Evolutionary conservation across 2,329 filamentous ascomycete species (phyloP), one percentile per base, ranked within the genome.

Genomic region (Beauveria pseudobassiana): DNA sequence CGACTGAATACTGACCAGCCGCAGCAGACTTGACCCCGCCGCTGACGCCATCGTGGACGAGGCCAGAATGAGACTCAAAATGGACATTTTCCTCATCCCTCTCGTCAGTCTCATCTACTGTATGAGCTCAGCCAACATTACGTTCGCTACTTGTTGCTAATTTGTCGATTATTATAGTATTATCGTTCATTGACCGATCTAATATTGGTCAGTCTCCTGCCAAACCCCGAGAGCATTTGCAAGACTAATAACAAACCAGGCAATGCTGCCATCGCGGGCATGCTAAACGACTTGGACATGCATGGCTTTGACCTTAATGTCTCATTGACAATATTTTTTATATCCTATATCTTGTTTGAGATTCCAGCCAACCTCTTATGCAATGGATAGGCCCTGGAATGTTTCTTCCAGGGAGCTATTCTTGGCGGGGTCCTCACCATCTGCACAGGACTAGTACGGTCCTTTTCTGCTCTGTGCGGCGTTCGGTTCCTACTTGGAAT

Each of bases 271-370:
- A 71, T 87, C 14, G 84, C 83, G 3, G 83, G 83, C 0, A 72
- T 87, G 9, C 79, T 84, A 59, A 76, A 76, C 34, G 84, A 87
- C 48, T 76, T 88, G 4, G 66, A 74, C 0, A 70, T 88, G 43
- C 71, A 67, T 7, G 79, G 80, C 22, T 82, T 86, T 65, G 84
- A 87, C 64, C 88, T 87, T 75, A 88, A 88, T 62, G 71, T 73
- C 16, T 75, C 87, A 0, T 76, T 89, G 1, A 84, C 83, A 5
- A 68, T 83, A 56, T 88, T 88, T 69, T 88, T 86, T 69, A 77
- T 88, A 66, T 81, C 80, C 1, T 89, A 88, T 69, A 87, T 88
- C 62, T 28, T 87, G 30, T 86, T 86, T 64, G 82, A 87, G 67
- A 86, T 89, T 22, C 86, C 87, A 0, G 78, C 77, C 42, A 88